Percentiles rank a stretch among this genome's conserved stretches.
phyloP scores from a whole-genome alignment of 257 asterid genomes.

The Solanum piurae region DNA sequence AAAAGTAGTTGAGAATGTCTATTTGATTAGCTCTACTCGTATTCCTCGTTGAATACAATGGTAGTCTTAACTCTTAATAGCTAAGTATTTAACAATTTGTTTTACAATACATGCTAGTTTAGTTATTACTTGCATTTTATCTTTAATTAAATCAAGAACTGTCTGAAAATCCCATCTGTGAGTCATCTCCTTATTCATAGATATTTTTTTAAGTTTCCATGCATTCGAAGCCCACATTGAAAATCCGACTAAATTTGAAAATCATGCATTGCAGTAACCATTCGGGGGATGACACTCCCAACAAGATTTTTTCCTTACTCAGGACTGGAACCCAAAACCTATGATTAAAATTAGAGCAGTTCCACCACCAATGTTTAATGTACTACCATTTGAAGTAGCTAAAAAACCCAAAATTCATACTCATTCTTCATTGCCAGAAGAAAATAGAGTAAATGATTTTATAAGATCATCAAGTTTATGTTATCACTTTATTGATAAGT shows the following conservation, averaged over 20 bases:
- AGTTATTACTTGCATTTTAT: not conserved
- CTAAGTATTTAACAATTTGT: not conserved
- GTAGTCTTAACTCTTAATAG: not conserved
- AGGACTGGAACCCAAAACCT: rapidly evolving
- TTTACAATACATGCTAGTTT: not conserved
- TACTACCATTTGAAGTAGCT: not conserved
- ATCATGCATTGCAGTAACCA: too few relatives aligned
- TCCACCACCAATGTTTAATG: not conserved
- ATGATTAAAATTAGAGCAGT: not conserved
- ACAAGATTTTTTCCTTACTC: too few relatives aligned
- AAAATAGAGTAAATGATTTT: not conserved
- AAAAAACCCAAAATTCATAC: not conserved
- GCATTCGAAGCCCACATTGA: too few relatives aligned
- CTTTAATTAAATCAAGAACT: not conserved
- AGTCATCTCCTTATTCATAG: not conserved
- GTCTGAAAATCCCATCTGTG: not conserved
- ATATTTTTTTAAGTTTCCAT: too few relatives aligned
- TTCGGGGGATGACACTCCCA: too few relatives aligned
- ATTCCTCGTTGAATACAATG: not conserved
- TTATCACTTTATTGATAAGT: not conserved
- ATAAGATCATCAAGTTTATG: not conserved
- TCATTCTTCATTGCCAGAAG: not conserved
- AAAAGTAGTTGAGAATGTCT: not conserved
- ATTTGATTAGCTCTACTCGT: not conserved
- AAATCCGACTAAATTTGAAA: too few relatives aligned